Evolutionary conservation across 2,329 filamentous ascomycete genomes (phyloP).

Genomic region (Arthrobotrys iridis): DNA sequence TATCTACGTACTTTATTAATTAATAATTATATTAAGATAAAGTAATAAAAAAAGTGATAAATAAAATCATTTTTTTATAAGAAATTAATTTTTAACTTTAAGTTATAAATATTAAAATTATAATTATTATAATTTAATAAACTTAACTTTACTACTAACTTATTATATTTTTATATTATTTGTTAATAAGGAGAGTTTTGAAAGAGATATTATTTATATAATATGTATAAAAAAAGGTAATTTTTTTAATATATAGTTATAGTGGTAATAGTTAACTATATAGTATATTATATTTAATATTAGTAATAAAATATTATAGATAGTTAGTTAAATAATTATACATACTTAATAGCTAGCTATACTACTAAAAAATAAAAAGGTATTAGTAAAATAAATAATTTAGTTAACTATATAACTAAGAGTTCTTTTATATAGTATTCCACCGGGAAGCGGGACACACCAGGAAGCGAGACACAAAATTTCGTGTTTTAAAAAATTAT

Average conservation of each 20-base stretch:
- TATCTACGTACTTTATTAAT: neutral
- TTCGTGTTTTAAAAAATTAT: neutral
- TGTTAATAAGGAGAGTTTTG: neutral
- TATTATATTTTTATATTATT: conserved; percentile 9
- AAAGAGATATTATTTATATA: neutral
- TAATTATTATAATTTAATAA: neutral
- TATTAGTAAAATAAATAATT: too few relatives aligned
- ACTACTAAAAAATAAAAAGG: too few relatives aligned
- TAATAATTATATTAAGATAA: conserved; percentile 1
- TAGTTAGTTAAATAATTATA: too few relatives aligned
- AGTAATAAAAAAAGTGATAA: too few relatives aligned
- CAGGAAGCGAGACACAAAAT: neutral
- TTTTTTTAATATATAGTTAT: neutral
- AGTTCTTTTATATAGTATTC: neutral
- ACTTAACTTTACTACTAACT: neutral
- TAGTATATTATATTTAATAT: too few relatives aligned
- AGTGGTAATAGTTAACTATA: neutral
- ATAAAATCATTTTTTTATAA: too few relatives aligned
- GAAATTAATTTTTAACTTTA: neutral
- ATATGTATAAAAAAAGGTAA: neutral
- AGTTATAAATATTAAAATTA: neutral
- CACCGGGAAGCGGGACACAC: neutral
- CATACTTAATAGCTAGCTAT: too few relatives aligned
- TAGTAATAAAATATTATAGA: too few relatives aligned
- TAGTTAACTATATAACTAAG: neutral